Evolutionary conservation across 2,329 filamentous ascomycete genomes (phyloP).

Genomic region (Botrytis fabae): DNA sequence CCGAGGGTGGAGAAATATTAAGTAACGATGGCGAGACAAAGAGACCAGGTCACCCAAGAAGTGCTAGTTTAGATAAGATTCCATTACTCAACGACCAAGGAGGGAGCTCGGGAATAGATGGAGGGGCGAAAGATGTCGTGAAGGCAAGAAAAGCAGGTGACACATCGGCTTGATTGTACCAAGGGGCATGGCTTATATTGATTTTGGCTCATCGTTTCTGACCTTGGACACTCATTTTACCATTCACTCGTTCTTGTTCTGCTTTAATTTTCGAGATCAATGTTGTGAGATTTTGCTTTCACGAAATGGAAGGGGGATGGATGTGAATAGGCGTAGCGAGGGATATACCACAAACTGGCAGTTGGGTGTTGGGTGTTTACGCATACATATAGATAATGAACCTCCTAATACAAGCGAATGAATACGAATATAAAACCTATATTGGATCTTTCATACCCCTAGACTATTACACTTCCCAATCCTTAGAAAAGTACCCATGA

Average conservation of each 20-base stretch:
- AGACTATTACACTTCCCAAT: neutral
- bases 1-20: slow-evolving; percentile 27
- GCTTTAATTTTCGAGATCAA: neutral
- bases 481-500: neutral
- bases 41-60: slow-evolving; percentile 25
- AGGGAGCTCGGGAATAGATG: slow-evolving; percentile 48
- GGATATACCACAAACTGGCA: slow-evolving; percentile 11
- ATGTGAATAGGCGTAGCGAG: neutral
- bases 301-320: neutral
- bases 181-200: neutral
- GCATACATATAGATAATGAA: neutral
- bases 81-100: slow-evolving; percentile 55
- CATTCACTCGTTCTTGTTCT: neutral
- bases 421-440: neutral
- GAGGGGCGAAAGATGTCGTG: slow-evolving; percentile 48
- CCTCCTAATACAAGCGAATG: neutral
- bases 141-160: slow-evolving; percentile 49
- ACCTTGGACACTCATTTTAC: neutral
- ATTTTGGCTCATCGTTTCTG: neutral
- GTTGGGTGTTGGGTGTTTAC: slow-evolving; percentile 1
- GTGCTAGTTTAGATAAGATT: slow-evolving; percentile 52
- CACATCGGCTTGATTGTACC: slow-evolving; percentile 32
- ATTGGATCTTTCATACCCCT: neutral
- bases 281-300: neutral
- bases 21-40: slow-evolving; percentile 12